Evolutionary conservation across 1,139 yeast genomes (phyloP).

Genomic region (Debaryomycetaceae sp.): DNA sequence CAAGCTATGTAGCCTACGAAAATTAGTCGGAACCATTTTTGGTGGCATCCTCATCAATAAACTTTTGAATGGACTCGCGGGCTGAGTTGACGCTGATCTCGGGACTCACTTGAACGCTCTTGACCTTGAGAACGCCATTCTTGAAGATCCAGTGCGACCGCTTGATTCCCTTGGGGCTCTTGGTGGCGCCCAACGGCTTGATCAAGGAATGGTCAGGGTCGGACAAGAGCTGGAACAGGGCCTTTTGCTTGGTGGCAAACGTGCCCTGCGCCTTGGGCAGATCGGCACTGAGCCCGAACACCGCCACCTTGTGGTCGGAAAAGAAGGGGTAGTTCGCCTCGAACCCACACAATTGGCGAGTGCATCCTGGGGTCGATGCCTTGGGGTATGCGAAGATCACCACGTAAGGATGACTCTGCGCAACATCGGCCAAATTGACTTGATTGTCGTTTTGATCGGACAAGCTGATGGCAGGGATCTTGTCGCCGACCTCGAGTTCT

Average conservation of each 20-base stretch:
- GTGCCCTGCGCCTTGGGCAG: constrained; percentile 62
- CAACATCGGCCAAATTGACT: constrained; percentile 39
- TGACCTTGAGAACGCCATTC: constrained; percentile 60
- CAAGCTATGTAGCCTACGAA: no score
- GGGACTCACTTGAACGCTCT: constrained; percentile 65
- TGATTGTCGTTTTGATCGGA: constrained; percentile 58
- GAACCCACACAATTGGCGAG: constrained; percentile 86
- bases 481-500: constrained; percentile 60
- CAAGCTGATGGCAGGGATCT: constrained; percentile 54
- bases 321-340: constrained; percentile 54
- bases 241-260: constrained; percentile 60
- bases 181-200: constrained; percentile 72
- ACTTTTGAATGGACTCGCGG: constrained; percentile 36
- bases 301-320: constrained; percentile 35
- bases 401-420: constrained; percentile 37
- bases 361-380: constrained; percentile 94
- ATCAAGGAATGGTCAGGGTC: constrained; percentile 68
- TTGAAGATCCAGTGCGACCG: constrained; percentile 87
- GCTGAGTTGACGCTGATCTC: constrained; percentile 63
- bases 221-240: constrained; percentile 63
- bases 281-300: constrained; percentile 69
- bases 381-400: constrained; percentile 77
- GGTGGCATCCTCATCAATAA: neutral
- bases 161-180: constrained; percentile 63
- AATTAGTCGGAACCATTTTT: neutral